Evolutionary conservation across 164 flowering plant genomes (phyloP).

Genomic region (Vitis labrusca): DNA sequence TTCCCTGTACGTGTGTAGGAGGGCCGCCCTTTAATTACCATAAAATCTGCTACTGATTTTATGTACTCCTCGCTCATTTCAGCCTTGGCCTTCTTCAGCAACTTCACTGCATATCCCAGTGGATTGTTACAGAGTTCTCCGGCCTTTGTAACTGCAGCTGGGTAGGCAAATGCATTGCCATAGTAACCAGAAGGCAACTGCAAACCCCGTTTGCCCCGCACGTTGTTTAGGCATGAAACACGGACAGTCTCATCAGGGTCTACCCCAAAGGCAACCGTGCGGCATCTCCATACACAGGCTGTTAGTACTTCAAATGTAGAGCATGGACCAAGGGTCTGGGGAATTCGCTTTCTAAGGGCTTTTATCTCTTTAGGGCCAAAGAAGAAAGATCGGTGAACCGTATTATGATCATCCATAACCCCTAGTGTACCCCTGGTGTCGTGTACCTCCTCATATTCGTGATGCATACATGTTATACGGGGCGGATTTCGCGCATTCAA

Average conservation of each 20-base stretch:
- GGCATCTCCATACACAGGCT: slow-evolving; percentile 10
- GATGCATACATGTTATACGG: neutral
- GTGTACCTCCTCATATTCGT: neutral
- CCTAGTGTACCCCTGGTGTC: no score
- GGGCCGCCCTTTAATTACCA: neutral
- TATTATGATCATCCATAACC: neutral
- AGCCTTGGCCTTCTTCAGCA: neutral
- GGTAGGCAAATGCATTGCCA: slow-evolving; percentile 11
- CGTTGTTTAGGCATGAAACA: neutral
- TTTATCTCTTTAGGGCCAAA: slow-evolving; percentile 16
- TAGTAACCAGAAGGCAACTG: slow-evolving; percentile 21
- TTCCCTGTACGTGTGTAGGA: neutral
- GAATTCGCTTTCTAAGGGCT: slow-evolving; percentile 19
- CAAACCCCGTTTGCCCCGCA: slow-evolving; percentile 4
- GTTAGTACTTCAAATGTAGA: slow-evolving; percentile 13
- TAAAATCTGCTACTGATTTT: neutral
- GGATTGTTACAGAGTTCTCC: neutral
- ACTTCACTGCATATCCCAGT: slow-evolving; percentile 13
- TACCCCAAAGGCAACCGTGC: slow-evolving; percentile 5
- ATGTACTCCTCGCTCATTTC: neutral
- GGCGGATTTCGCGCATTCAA: slow-evolving; percentile 4
- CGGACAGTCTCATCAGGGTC: neutral
- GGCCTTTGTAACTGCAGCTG: slow-evolving; percentile 2
- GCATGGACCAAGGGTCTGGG: slow-evolving; percentile 11
- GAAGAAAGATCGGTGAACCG: slow-evolving; percentile 4